A percentile compares a stretch with the other conserved stretches of the same genome.
Evolutionary conservation across 306 rosid species (phyloP).

Genomic region (Canavalia gladiata): DNA sequence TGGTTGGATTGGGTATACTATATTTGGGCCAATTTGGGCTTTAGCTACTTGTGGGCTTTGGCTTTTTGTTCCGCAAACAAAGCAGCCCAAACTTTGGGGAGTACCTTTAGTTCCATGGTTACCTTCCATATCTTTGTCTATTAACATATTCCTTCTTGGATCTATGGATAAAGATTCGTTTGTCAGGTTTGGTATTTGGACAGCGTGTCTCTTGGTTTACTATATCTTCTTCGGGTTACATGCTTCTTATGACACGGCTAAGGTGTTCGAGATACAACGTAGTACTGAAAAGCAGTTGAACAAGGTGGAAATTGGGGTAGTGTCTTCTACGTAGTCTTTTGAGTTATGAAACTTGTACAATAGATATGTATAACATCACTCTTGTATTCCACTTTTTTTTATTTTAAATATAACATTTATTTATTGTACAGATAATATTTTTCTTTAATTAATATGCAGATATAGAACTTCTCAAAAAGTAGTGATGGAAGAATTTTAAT

Average conservation of each 20-base stretch:
- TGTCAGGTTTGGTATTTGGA: slow-evolving; percentile 47
- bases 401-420: too few relatives aligned
- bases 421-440: too few relatives aligned
- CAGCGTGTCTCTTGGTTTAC: slow-evolving; percentile 43
- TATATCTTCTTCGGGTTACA: slow-evolving; percentile 50
- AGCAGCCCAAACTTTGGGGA: slow-evolving; percentile 71
- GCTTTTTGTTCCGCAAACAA: slow-evolving; percentile 63
- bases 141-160: slow-evolving; percentile 78
- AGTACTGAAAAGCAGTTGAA: neutral
- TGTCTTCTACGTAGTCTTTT: slow-evolving; percentile 3
- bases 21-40: slow-evolving; percentile 61
- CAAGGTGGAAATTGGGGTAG: slow-evolving; percentile 32
- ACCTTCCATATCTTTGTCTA: slow-evolving; percentile 68
- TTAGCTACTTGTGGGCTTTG: slow-evolving; percentile 57
- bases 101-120: slow-evolving; percentile 81
- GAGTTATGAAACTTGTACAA: too few relatives aligned
- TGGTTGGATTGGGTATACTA: slow-evolving; percentile 59
- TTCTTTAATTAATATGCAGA: too few relatives aligned
- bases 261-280: slow-evolving; percentile 30
- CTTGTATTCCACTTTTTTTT: too few relatives aligned
- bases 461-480: neutral
- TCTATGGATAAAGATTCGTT: slow-evolving; percentile 67
- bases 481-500: neutral
- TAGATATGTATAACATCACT: too few relatives aligned
- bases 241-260: slow-evolving; percentile 56